phyloP scores from a whole-genome alignment of 345 rosid species.

The Rhizophora mangle region DNA sequence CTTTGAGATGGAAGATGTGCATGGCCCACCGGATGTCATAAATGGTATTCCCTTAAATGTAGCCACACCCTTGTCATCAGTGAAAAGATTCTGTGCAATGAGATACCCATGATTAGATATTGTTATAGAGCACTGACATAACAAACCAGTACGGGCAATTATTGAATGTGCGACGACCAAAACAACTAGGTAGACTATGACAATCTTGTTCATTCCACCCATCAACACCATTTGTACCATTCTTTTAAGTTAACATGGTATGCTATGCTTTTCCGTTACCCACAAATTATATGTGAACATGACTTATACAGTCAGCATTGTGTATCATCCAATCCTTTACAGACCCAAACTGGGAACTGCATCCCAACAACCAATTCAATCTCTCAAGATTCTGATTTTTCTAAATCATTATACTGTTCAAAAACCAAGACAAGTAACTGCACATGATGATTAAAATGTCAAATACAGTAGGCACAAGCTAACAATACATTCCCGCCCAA shows the following conservation, averaged over 20 bases:
- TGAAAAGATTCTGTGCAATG: conserved; percentile 68
- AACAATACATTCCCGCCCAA: background rate
- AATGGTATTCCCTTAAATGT: conserved; percentile 88
- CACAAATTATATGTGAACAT: background rate
- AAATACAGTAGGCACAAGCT: background rate
- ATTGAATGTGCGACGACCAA: conserved; percentile 10
- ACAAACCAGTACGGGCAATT: background rate
- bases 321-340: background rate
- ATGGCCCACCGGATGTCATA: conserved; percentile 88
- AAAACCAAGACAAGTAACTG: background rate
- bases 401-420: background rate
- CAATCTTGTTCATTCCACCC: conserved; percentile 1
- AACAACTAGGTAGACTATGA: background rate
- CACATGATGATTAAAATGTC: background rate
- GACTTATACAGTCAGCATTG: no score
- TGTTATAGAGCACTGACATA: conserved; percentile 1
- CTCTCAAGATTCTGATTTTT: background rate
- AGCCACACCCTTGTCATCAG: conserved; percentile 89
- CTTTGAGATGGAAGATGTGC: conserved; percentile 70
- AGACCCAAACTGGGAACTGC: conserved; percentile 4
- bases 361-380: background rate
- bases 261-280: background rate
- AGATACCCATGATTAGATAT: conserved; percentile 9
- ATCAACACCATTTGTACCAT: background rate
- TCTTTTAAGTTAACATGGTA: background rate